These are phyloP conservation scores for Phytophthora aleatoria DNA, from an alignment of 352 stramenopile genomes.

Conservation along the genomic window DNA sequence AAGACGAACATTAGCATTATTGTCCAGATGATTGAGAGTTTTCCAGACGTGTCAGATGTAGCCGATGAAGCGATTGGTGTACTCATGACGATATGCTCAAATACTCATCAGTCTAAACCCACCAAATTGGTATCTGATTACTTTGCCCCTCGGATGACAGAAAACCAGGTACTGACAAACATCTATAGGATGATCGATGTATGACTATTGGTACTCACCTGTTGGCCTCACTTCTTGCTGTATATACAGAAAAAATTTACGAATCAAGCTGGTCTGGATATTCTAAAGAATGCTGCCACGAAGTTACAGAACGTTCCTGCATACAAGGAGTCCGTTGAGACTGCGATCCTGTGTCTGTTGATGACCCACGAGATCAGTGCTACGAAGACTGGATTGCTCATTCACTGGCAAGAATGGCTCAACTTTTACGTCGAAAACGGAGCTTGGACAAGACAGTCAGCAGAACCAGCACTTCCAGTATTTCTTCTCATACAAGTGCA, in stretches of 20 bases:
- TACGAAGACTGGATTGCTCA: constrained; percentile 16
- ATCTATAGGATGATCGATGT: background rate
- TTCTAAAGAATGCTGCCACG: constrained; percentile 5
- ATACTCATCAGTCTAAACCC: background rate
- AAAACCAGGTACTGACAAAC: constrained; percentile 14
- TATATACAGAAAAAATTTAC: constrained; percentile 14
- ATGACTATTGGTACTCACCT: constrained; percentile 1
- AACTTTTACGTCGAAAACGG: constrained; percentile 22
- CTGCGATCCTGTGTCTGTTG: constrained; percentile 17
- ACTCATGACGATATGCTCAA: constrained; percentile 15
- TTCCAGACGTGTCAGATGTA: constrained; percentile 5
- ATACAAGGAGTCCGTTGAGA: constrained; percentile 15
- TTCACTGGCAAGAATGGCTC: constrained; percentile 23
- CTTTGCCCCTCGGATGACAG: constrained; percentile 15
- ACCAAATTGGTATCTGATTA: background rate
- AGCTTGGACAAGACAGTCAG: constrained; percentile 4
- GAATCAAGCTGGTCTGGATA: constrained; percentile 4
- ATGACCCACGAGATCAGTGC: constrained; percentile 17
- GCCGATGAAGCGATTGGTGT: constrained; percentile 10
- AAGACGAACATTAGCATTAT: constrained; percentile 25
- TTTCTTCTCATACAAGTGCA: constrained; percentile 30
- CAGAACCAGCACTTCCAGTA: constrained; percentile 4
- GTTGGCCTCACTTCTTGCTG: background rate
- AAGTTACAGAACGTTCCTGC: constrained; percentile 3
- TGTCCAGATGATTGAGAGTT: constrained; percentile 1